Evolutionary conservation across 768 basidiomycete genomes (phyloP).

Genomic region (Mycena pura): DNA sequence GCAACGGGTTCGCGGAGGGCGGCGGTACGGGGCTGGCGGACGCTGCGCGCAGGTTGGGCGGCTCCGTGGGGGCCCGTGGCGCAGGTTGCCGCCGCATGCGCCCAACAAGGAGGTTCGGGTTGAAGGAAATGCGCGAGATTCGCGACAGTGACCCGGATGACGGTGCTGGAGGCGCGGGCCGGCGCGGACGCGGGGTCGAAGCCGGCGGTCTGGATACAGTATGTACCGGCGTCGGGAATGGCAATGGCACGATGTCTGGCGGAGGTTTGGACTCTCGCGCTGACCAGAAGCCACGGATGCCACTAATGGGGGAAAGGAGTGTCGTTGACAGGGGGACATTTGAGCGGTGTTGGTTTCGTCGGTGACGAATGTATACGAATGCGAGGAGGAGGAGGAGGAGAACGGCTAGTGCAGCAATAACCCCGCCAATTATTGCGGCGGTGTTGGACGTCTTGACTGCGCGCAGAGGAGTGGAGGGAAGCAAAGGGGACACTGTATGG

Average conservation of each 20-base stretch:
- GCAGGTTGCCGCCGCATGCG: conserved; percentile 16
- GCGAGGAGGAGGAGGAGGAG: conserved; percentile 32
- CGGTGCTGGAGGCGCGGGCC: conserved; percentile 9
- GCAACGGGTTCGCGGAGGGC: too few relatives aligned
- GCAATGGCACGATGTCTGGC: conserved; percentile 27
- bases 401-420: conserved; percentile 34
- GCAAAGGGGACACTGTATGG: too few relatives aligned
- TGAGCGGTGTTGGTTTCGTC: conserved; percentile 27
- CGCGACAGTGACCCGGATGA: conserved; percentile 6
- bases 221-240: conserved; percentile 14
- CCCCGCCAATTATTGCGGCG: conserved; percentile 36
- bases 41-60: not conserved
- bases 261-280: conserved; percentile 5
- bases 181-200: conserved; percentile 1
- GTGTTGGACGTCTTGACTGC: not conserved
- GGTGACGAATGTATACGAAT: conserved; percentile 26
- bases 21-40: conserved; percentile 19
- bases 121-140: conserved; percentile 34
- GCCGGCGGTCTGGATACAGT: not conserved
- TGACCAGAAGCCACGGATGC: conserved; percentile 5
- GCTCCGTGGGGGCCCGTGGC: conserved; percentile 3
- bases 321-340: conserved; percentile 15
- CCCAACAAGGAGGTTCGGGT: conserved; percentile 36
- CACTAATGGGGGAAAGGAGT: not conserved
- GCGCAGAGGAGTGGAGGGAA: not conserved